Conservation (phyloP, 306 rosid species). For the Rosa multiflora region DNA sequence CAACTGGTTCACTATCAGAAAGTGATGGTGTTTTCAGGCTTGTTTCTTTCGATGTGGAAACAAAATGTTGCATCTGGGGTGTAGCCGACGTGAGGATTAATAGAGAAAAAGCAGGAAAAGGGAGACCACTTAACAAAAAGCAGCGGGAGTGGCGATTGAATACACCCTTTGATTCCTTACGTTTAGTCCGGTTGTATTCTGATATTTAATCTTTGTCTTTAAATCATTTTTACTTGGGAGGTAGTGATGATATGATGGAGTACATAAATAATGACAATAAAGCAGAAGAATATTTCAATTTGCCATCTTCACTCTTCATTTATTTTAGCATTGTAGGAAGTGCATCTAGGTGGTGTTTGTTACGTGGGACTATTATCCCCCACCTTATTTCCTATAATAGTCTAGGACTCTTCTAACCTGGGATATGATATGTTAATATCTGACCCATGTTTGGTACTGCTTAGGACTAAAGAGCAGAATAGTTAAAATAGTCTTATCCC, state of each 20-base stretch:
- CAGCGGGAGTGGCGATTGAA: constrained; percentile 84
- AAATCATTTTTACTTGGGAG: background rate
- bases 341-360: too few relatives aligned
- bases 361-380: too few relatives aligned
- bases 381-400: too few relatives aligned
- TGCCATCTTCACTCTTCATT: background rate
- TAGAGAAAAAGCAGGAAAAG: constrained; percentile 89
- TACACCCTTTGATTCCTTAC: constrained; percentile 66
- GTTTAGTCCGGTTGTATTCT: constrained; percentile 74
- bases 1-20: constrained; percentile 50
- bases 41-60: constrained; percentile 70
- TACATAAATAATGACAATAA: background rate
- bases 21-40: constrained; percentile 77
- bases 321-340: background rate
- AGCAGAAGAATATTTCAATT: background rate
- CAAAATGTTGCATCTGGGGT: constrained; percentile 79
- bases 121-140: constrained; percentile 85
- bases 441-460: too few relatives aligned
- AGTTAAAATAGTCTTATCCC: too few relatives aligned
- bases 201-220: constrained; percentile 39
- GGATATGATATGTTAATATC: too few relatives aligned
- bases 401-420: too few relatives aligned
- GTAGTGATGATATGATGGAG: background rate
- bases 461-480: too few relatives aligned
- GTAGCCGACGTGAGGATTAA: constrained; percentile 77